These are phyloP conservation scores for Talaromyces sp. DNA, from an alignment of 2,329 filamentous ascomycete genomes.

Conservation along the genomic window DNA sequence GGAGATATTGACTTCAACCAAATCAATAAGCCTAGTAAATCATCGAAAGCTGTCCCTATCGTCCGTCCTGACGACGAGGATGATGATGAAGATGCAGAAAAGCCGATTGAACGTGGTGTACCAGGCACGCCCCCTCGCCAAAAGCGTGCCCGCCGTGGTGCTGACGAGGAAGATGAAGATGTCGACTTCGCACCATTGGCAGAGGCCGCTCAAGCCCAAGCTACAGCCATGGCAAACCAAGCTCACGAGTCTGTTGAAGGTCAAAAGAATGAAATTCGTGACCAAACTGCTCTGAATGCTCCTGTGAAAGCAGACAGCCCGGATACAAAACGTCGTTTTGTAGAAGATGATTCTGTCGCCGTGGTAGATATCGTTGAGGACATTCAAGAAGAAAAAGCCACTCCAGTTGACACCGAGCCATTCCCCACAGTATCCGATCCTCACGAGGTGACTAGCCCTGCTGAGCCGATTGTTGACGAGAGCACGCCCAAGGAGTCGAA, in stretches of 20 bases:
- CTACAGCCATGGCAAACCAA: conserved; percentile 24
- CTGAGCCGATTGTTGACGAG: conserved; percentile 12
- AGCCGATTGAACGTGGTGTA: conserved; percentile 50
- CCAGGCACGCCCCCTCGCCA: conserved; percentile 63
- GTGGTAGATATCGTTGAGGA: neutral
- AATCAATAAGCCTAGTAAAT: conserved; percentile 62
- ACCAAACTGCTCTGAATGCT: conserved; percentile 30
- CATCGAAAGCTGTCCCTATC: conserved; percentile 81
- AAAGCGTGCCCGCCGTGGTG: conserved; percentile 68
- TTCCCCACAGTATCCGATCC: conserved; percentile 4
- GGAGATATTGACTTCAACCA: conserved; percentile 63
- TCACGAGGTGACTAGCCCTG: neutral
- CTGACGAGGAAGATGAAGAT: conserved; percentile 66
- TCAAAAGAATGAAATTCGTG: conserved; percentile 36
- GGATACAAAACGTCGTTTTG: conserved; percentile 17
- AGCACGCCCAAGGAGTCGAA: conserved; percentile 1
- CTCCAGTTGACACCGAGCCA: conserved; percentile 9
- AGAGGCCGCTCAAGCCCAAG: conserved; percentile 30
- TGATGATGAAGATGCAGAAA: conserved; percentile 47
- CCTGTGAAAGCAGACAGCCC: conserved; percentile 26
- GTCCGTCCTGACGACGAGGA: conserved; percentile 58
- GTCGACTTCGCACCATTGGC: conserved; percentile 63
- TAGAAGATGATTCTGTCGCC: conserved; percentile 28
- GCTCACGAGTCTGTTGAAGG: conserved; percentile 32
- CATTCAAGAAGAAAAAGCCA: neutral